Evolutionary conservation across 495 filamentous ascomycete species (phyloP).

Genomic region (Tetracladium setigerum): DNA sequence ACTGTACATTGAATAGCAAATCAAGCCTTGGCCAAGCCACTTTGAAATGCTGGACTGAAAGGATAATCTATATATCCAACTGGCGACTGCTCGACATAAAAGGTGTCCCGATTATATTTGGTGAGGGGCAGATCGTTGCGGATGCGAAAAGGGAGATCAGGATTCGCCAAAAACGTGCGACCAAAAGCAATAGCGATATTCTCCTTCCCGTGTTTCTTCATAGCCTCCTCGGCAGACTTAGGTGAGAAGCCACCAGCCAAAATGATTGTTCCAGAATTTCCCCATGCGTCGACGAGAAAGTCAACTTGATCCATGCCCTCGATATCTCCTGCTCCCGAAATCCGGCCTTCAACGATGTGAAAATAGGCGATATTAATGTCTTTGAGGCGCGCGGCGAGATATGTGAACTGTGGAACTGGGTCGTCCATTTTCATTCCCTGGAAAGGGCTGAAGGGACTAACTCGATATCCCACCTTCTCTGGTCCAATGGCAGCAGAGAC

Average conservation of each 20-base stretch:
- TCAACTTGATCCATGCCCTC: conserved; percentile 39
- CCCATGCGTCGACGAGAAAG: conserved; percentile 41
- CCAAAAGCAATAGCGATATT: conserved; percentile 52
- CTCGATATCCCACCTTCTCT: conserved; percentile 50
- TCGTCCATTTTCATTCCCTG: conserved; percentile 61
- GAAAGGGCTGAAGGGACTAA: conserved; percentile 56
- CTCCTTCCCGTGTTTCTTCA: conserved; percentile 40
- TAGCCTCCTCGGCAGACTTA: conserved; percentile 33
- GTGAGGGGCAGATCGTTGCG: conserved; percentile 44
- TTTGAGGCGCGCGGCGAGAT: conserved; percentile 43
- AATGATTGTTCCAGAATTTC: conserved; percentile 40
- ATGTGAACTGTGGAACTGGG: conserved; percentile 51
- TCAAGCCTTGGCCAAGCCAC: not conserved
- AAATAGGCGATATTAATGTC: conserved; percentile 50
- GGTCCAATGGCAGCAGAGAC: conserved; percentile 60
- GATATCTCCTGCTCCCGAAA: not conserved
- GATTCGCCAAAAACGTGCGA: conserved; percentile 58
- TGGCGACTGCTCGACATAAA: conserved; percentile 43
- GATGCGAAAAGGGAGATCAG: conserved; percentile 59
- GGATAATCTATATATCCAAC: conserved; percentile 60
- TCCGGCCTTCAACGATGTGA: conserved; percentile 53
- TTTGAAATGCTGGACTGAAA: conserved; percentile 42
- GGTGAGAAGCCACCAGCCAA: conserved; percentile 51
- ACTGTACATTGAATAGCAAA: not conserved
- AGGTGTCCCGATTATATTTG: conserved; percentile 46